Base-by-base conservation (phyloP, 495 filamentous ascomycete species). In the Xylaria castorea region DNA sequence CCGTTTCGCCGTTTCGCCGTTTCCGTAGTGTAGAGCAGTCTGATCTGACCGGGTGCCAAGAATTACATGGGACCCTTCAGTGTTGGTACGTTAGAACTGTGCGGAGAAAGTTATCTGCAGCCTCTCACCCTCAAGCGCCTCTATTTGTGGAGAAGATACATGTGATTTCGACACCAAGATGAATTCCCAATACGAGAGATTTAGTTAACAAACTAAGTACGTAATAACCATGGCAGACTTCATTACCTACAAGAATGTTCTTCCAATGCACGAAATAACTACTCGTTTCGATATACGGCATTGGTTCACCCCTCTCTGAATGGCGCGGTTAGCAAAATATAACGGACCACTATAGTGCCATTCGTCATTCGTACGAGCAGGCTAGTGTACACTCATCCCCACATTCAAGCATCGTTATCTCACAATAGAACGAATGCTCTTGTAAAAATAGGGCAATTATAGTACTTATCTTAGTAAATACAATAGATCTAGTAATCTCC, bases 131-230 rank as follows among this genome's bases (percentile, higher is more conserved):
- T 12, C 55, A 58, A 32, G 50, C 27, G 22, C 27, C 18, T 18
- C 32, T 38, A n/a, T 27, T 36, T 61, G 58, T 6, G 58, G 58
- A 61, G 58, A 61, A 61, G 58, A 38, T 20, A 60, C 57, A 60
- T 34, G 51, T 25, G 11, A 55, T 55, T 55, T 55, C 11, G 11
- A 55, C 18, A 30, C 53, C 14, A 7, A 57, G 32, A 57, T 57
- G 51, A 32, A 14, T 27, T 57, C 42, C 42, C 42, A 20, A 46
- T 46, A 5, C 42, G 42, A 46, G 16, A 16, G 16, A 18, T 14
- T 18, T 46, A 4, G 5, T 20, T 18, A 16, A 46, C 14, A 46
- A 46, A 46, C 42, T 46, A 18, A 18, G 14, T 46, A 8, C 0
- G n/a, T 2, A 22, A 22, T 5, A 57, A 16, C 22, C 20, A 4